A percentile compares a stretch with the other conserved stretches of the same genome.
Evolutionary conservation across 1,139 yeast species (phyloP).

Genomic region (Yamadazyma triangularis): DNA sequence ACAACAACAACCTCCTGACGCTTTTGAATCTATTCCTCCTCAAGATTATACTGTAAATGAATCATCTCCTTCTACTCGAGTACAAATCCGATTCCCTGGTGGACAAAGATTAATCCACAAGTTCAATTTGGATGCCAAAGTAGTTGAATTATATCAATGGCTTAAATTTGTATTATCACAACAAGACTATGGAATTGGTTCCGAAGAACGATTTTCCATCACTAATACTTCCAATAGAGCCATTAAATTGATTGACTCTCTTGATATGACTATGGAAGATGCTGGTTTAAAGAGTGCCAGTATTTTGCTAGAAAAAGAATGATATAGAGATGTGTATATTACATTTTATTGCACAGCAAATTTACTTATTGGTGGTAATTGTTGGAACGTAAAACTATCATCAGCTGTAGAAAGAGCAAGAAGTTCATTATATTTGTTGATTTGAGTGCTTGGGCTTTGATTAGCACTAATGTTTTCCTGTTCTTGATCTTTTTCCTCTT

Average conservation of each 20-base stretch:
- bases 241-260: conserved; percentile 56
- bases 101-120: conserved; percentile 81
- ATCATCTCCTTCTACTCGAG: conserved; percentile 62
- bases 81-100: conserved; percentile 83
- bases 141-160: conserved; percentile 35
- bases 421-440: not conserved
- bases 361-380: not conserved
- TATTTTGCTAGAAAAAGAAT: conserved; percentile 62
- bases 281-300: conserved; percentile 83
- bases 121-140: conserved; percentile 54
- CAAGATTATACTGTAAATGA: conserved; percentile 50
- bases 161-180: conserved; percentile 52
- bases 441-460: conserved; percentile 14
- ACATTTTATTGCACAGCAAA: conserved; percentile 12
- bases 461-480: not conserved
- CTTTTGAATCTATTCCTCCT: conserved; percentile 46
- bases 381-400: not conserved
- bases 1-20: conserved; percentile 17
- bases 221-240: conserved; percentile 67
- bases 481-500: not conserved
- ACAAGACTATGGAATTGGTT: conserved; percentile 48
- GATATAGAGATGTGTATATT: conserved; percentile 9
- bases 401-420: not conserved
- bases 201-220: conserved; percentile 36
- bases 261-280: conserved; percentile 60